These are phyloP conservation scores for Phlebiopsis flavidoalba DNA, from an alignment of 768 basidiomycete genomes.

Conservation along the genomic window DNA sequence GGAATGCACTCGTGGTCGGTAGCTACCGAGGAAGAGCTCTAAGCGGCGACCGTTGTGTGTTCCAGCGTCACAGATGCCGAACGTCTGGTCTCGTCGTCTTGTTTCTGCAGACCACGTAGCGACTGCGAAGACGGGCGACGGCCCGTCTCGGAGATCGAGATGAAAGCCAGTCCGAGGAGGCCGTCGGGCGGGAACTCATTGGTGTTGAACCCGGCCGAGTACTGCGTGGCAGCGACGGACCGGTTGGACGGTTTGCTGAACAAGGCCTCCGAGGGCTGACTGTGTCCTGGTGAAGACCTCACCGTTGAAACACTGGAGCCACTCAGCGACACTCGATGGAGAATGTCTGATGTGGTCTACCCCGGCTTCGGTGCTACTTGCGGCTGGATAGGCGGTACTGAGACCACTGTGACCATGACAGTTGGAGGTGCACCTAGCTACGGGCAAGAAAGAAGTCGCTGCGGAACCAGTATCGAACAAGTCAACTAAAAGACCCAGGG, in stretches of 20 bases:
- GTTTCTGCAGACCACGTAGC: too few relatives aligned
- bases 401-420: conserved; percentile 27
- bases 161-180: conserved; percentile 33
- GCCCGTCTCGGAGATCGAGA: conserved; percentile 20
- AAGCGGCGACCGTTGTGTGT: conserved; percentile 32
- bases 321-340: conserved; percentile 31
- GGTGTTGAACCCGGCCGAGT: conserved; percentile 27
- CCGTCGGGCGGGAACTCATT: conserved; percentile 32
- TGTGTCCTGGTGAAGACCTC: conserved; percentile 35
- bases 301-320: conserved; percentile 35
- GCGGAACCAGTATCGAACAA: conserved; percentile 32
- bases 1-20: conserved; percentile 38
- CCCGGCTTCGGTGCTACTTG: conserved; percentile 30
- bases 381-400: conserved; percentile 17
- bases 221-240: conserved; percentile 38
- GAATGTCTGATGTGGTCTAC: conserved; percentile 23
- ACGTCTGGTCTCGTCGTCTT: conserved; percentile 20
- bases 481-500: conserved; percentile 29
- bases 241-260: conserved; percentile 26
- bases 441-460: conserved; percentile 32
- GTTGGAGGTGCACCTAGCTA: conserved; percentile 6
- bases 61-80: conserved; percentile 45
- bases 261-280: conserved; percentile 34
- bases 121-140: conserved; percentile 28
- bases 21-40: conserved; percentile 55